Base-by-base conservation (phyloP, 2,329 filamentous ascomycete genomes). In the Daldinia sp. region DNA sequence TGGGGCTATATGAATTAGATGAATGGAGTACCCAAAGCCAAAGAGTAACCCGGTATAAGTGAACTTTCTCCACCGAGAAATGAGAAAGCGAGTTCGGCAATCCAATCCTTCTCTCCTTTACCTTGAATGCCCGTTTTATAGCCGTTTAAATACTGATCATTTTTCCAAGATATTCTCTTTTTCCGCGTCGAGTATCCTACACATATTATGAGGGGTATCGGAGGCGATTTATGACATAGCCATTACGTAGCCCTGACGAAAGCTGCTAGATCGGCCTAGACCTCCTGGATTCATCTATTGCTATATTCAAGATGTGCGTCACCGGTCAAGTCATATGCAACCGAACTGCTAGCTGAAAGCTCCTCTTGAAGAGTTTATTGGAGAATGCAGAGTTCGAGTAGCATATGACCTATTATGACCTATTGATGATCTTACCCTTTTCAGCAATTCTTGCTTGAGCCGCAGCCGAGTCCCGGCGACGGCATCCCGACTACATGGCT, bases 391-490 rank as follows among this genome's bases (percentile, higher is more conserved):
- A 46, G 18, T 35, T 62, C 62, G 62, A 68, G 61, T 65, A 66
- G 68, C 64, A 66, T 65, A 68, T 66, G 67, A 69, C 66, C 59
- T 68, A 9, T 35, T 35, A 23, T 23, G 20, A 23, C 20, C 20
- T 23, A 61, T 67, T 15, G 69, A 67, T 68, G 69, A 72, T 70
- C 67, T 66, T 72, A 62, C 48, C 67, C 54, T 55, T 68, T 72
- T 69, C 23, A 70, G 69, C 60, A 23, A 63, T 59, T 55, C 55
- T 66, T 60, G 63, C 61, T 72, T 70, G 67, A 72, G 70, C 70
- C 70, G 70, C 70, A 72, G 67, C 70, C 67, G 70, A 72, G 62
- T 42, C 67, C 65, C 67, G 70, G 67, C 59, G 67, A 66, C 64
- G 59, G 70, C 64, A 68, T 61, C 57, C 63, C 64, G 62, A 70